A percentile compares a stretch with the other conserved stretches of the same genome.
Evolutionary conservation across 257 asterid genomes (phyloP).

Genomic region (Thymus quinquecostatus): DNA sequence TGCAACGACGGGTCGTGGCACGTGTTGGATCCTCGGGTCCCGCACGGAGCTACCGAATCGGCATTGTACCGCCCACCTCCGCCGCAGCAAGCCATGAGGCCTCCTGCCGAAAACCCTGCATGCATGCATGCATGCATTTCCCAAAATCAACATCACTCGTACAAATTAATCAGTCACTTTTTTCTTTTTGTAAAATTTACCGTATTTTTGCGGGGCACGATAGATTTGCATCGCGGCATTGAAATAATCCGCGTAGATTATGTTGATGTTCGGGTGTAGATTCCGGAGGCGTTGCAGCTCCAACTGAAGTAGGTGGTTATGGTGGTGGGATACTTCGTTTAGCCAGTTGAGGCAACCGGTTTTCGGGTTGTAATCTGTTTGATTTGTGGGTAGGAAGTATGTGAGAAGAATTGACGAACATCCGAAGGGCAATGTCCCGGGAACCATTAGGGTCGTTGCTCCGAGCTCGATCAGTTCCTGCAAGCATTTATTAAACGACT

Average conservation of each 20-base stretch:
- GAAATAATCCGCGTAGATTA: constrained; percentile 51
- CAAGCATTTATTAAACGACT: too few species aligned
- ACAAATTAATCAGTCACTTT: too few species aligned
- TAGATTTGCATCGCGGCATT: constrained; percentile 42
- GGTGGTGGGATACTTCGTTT: constrained; percentile 34
- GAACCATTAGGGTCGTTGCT: too few species aligned
- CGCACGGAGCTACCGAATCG: not conserved
- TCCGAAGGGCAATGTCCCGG: too few species aligned
- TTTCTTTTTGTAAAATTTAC: not conserved
- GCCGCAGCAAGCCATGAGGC: constrained; percentile 47
- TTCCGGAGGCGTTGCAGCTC: constrained; percentile 30
- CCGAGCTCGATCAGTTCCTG: too few species aligned
- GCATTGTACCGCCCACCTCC: constrained; percentile 39
- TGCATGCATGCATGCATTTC: not conserved
- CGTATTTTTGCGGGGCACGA: constrained; percentile 30
- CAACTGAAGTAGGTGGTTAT: not conserved
- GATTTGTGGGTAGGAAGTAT: too few species aligned
- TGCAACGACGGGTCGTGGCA: constrained; percentile 40
- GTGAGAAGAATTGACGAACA: too few species aligned
- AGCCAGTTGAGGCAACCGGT: constrained; percentile 27
- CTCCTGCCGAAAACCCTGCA: constrained; percentile 30
- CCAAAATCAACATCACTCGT: too few species aligned
- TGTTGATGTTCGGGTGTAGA: constrained; percentile 35
- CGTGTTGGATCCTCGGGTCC: not conserved
- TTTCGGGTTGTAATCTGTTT: too few species aligned